Base-by-base conservation (phyloP, 495 filamentous ascomycete species). In the Penicillium malachiteum region DNA sequence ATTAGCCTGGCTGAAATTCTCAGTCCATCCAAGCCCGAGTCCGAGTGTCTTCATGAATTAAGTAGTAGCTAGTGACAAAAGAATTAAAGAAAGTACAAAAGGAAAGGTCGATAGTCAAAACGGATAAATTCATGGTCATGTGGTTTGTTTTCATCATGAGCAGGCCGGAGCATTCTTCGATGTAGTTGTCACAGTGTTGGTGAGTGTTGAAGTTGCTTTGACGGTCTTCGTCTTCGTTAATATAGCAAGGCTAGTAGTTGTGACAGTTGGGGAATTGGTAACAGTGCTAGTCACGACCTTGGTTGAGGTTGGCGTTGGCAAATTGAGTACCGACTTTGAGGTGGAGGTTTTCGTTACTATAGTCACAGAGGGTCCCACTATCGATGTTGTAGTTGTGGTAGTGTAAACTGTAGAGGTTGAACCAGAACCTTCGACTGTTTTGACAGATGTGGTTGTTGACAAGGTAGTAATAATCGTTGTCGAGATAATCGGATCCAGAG, bases 201-300 rank as follows among this genome's bases (percentile, higher is more conserved):
- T 48, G 7, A 31, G 47, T 3, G 40, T 54, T 8, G 56, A 37
- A 13, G 43, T 39, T 7, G 50, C 52, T 16, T 52, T 57, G 7
- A 47, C 34, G 3, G 42, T 14, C 14, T 43, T 16, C 8, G 44
- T 58, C 30, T 45, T 48, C 2, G 50, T 49, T 5, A 38, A 43
- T 3, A 50, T 58, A 0, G 12, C 13, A n/a, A 26, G 35, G 12
- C 35, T 48, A 3, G 56, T 58, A 16, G 53, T 21, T 0, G 56
- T 58, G 3, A 49, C 37, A 9, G 50, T 34, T 0, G 56, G 44
- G 7, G 35, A 34, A 13, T 16, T 37, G 1, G 3, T 43, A 13
- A 48, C 16, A 14, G 50, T 53, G 5, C 37, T 53, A 3, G 56
- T 58, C 13, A 17, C 37, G 6, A 42, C 32, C 44, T 52, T 42